These are phyloP conservation scores for Fraxinus cuspidata DNA, from an alignment of 257 asterid genomes.

Conservation along the genomic window DNA sequence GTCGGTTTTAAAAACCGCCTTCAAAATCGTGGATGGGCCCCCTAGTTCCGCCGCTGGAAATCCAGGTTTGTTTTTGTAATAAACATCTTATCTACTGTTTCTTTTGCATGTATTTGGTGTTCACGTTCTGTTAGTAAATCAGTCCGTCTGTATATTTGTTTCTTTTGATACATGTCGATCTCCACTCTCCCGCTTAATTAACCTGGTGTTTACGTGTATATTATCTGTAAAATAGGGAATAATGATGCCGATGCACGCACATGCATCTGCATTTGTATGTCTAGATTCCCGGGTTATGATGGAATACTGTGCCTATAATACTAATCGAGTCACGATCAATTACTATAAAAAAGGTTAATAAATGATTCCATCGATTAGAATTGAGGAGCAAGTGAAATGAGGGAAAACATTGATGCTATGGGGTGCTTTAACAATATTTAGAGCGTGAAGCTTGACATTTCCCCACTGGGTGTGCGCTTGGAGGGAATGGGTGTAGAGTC, in stretches of 20 bases:
- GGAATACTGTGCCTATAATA: background rate
- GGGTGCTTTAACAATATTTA: background rate
- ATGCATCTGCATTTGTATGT: background rate
- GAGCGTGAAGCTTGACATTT: background rate
- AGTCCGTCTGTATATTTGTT: background rate
- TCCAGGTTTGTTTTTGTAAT: slow-evolving; percentile 56
- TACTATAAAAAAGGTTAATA: background rate
- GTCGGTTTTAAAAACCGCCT: slow-evolving; percentile 65
- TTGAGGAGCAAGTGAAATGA: background rate
- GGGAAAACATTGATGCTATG: background rate
- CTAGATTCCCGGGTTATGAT: background rate
- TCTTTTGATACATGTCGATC: background rate
- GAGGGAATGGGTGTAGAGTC: background rate
- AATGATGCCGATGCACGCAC: background rate
- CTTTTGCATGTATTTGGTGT: background rate
- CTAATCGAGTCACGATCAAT: background rate
- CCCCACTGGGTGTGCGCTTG: background rate
- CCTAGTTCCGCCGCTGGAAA: slow-evolving; percentile 96
- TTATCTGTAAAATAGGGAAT: background rate
- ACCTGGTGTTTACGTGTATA: background rate
- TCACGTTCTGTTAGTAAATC: background rate
- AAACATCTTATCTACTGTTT: background rate
- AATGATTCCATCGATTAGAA: background rate
- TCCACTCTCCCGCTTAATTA: background rate
- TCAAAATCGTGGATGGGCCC: slow-evolving; percentile 80